Evolutionary conservation across 176 grass and related monocot genomes (phyloP), one percentile per base, ranked within the genome.

Genomic region (Carex parvula): DNA sequence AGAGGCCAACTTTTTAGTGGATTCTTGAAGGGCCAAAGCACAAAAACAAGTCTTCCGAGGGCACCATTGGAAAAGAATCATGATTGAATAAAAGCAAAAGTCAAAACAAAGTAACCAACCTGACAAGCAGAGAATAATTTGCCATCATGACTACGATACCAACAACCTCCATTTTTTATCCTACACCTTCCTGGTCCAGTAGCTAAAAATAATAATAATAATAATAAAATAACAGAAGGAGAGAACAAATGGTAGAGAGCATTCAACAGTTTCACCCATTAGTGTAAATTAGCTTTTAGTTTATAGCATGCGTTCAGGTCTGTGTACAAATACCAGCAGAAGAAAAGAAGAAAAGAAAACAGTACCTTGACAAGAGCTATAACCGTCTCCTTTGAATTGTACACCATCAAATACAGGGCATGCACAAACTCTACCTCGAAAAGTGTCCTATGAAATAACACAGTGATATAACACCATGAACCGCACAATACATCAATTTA

Each of bases 401-500:
- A 96, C 91, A 70, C 91, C 91, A 79, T 91, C 92, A 87, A 91
- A 91, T 17, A 83, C 84, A 53, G 91, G 94, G 72, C 94, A 96
- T 86, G 91, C 91, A 83, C 94, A 96, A 14, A 96, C 87, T 96
- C 94, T 93, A 37, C 94, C 94, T 76, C 94, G 91, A 83, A 96
- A 96, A 4, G 94, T 96, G 81, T 96, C 94, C 94, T 96, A 84
- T 50, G 44, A 85, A 50, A 70, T 66, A 54, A 80, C 17, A 58
- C 39, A 35, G 61, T 64, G 20, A 63, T n/a, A 61, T 50, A 60
- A 85, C 5, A 88, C 14, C 42, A 73, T 44, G 15, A 63, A 63
- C 41, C 17, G 20, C 17, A 70, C 2, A 6, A 6, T 53, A 71
- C 70, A 56, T 77, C 50, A 32, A 55, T 56, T 55, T 22, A 32